Conservation (phyloP, 441 rosid genomes). For the Adansonia madagascariensis region DNA sequence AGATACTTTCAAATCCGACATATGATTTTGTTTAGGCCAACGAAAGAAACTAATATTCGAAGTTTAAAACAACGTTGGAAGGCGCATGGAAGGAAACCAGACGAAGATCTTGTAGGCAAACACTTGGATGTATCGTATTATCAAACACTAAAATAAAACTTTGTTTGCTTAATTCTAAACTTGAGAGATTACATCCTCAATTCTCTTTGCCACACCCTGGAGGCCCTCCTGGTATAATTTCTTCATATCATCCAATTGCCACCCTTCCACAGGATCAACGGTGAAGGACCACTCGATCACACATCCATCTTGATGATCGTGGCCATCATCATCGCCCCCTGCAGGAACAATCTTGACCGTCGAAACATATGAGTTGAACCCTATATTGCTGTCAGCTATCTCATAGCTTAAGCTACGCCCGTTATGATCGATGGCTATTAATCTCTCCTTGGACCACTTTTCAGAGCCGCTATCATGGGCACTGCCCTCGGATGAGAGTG, state of each 20-base stretch:
- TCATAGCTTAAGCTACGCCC: constrained; percentile 43
- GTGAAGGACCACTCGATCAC: constrained; percentile 59
- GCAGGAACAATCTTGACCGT: constrained; percentile 44
- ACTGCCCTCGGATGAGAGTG: constrained; percentile 31
- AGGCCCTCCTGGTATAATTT: constrained; percentile 50
- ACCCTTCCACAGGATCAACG: constrained; percentile 59
- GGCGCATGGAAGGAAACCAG: neutral
- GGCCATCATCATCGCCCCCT: constrained; percentile 19
- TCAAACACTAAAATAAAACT: no score
- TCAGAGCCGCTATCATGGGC: neutral
- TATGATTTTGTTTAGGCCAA: no score
- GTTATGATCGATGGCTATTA: constrained; percentile 45
- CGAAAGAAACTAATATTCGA: neutral
- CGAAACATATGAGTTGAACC: constrained; percentile 59
- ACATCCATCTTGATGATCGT: constrained; percentile 41
- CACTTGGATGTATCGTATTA: no score
- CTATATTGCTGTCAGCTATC: constrained; percentile 61
- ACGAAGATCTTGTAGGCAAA: neutral
- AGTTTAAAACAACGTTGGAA: neutral
- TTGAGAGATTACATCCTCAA: constrained; percentile 42
- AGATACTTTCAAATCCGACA: no score
- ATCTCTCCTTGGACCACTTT: constrained; percentile 57
- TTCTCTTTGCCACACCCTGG: constrained; percentile 36
- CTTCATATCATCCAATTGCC: constrained; percentile 48
- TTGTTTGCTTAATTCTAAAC: neutral